Evolutionary conservation across 2,329 filamentous ascomycete species (phyloP).

Genomic region (Pseudocercospora cruenta): DNA sequence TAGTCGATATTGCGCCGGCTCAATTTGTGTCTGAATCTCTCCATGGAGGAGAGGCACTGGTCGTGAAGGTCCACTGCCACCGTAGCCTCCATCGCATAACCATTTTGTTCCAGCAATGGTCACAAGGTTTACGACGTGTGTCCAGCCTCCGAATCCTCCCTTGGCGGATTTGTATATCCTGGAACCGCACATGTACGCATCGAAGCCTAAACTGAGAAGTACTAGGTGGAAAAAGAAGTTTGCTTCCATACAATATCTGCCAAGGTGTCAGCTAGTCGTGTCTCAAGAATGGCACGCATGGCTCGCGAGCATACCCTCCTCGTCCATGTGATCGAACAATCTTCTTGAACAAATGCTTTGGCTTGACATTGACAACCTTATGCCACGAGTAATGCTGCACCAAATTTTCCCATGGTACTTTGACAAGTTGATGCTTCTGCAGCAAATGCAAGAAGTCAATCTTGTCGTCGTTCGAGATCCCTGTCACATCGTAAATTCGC

Average conservation of each 20-base stretch:
- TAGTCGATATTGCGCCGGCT: slow-evolving; percentile 28
- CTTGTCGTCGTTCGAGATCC: slow-evolving; percentile 23
- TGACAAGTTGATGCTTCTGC: slow-evolving; percentile 46
- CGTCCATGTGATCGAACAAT: slow-evolving; percentile 50
- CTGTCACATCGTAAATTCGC: slow-evolving; percentile 25
- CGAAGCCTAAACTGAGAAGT: slow-evolving; percentile 56
- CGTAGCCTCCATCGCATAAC: slow-evolving; percentile 49
- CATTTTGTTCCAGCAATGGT: slow-evolving; percentile 30
- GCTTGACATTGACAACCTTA: slow-evolving; percentile 53
- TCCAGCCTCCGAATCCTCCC: slow-evolving; percentile 36
- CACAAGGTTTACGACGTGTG: slow-evolving; percentile 51
- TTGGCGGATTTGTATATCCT: slow-evolving; percentile 38
- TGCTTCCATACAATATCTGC: slow-evolving; percentile 62
- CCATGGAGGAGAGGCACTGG: slow-evolving; percentile 44
- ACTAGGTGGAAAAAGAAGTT: slow-evolving; percentile 58
- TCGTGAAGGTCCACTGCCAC: slow-evolving; percentile 38
- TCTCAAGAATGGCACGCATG: background rate
- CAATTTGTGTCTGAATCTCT: slow-evolving; percentile 20
- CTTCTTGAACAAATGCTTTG: slow-evolving; percentile 57
- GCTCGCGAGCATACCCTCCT: slow-evolving; percentile 46
- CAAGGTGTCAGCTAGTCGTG: background rate
- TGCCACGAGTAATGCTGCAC: slow-evolving; percentile 57
- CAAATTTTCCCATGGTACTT: slow-evolving; percentile 62
- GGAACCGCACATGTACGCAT: slow-evolving; percentile 44
- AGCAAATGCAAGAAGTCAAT: slow-evolving; percentile 31